phyloP scores from a whole-genome alignment of 257 asterid species.

The Fraxinus anomala region DNA sequence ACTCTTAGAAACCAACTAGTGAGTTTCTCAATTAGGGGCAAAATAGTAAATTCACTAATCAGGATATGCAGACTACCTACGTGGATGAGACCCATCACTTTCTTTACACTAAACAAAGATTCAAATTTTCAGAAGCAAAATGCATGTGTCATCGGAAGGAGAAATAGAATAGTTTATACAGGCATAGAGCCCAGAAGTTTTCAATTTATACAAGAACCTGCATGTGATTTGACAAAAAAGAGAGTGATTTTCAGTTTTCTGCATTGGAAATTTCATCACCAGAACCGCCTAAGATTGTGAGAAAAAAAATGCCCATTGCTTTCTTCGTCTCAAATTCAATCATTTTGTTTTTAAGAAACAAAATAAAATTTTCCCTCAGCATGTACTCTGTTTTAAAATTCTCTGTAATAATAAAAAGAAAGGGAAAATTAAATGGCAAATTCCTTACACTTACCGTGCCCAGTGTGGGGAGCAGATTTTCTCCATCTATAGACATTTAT shows the following conservation, averaged over 20 bases:
- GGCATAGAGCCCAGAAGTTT: constrained; percentile 1
- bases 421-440: constrained; percentile 51
- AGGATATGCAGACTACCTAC: not conserved
- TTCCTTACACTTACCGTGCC: constrained; percentile 60
- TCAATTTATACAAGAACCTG: constrained; percentile 32
- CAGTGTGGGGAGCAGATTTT: constrained; percentile 40
- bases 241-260: not conserved
- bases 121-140: constrained; percentile 32
- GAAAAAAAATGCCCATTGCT: constrained; percentile 20
- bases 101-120: constrained; percentile 16
- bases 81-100: constrained; percentile 23
- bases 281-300: constrained; percentile 30
- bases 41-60: not conserved
- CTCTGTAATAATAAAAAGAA: not conserved
- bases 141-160: constrained; percentile 31
- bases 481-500: constrained; percentile 46
- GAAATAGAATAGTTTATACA: constrained; percentile 12
- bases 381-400: constrained; percentile 2
- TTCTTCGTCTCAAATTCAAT: constrained; percentile 37
- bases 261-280: constrained; percentile 20
- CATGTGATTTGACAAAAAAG: constrained; percentile 33
- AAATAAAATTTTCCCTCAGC: not conserved
- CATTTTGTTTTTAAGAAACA: not conserved
- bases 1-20: too few relatives aligned
- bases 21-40: constrained; percentile 5